These are phyloP conservation scores for Podospora pseudocomata DNA, from an alignment of 495 filamentous ascomycete genomes.

Conservation along the genomic window DNA sequence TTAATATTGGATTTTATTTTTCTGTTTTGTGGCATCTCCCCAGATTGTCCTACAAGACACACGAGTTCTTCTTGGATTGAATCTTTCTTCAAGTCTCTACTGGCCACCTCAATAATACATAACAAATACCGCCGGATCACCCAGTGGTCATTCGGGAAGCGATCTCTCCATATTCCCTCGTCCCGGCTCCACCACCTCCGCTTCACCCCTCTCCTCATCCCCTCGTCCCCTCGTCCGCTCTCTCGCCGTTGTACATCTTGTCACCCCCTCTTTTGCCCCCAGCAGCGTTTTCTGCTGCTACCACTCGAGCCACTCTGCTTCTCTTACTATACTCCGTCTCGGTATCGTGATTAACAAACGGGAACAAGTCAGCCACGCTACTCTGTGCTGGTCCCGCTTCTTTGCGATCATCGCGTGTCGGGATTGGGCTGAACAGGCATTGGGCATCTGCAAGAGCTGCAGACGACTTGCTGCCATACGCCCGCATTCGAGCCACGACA, in stretches of 20 bases:
- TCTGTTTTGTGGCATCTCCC: neutral
- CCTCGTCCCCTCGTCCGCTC: neutral
- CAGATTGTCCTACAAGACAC: neutral
- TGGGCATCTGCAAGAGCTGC: constrained; percentile 51
- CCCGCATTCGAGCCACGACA: constrained; percentile 63
- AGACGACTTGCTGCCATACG: constrained; percentile 46
- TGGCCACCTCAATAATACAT: neutral
- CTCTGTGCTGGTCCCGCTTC: constrained; percentile 14
- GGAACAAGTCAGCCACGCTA: constrained; percentile 26
- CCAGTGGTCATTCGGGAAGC: constrained; percentile 2
- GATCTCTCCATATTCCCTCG: constrained; percentile 10
- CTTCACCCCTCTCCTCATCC: constrained; percentile 6
- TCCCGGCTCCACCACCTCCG: constrained; percentile 12
- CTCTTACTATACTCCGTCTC: neutral
- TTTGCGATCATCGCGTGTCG: constrained; percentile 30
- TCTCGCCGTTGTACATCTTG: neutral
- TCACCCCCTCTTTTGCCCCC: constrained; percentile 5
- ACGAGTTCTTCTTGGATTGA: neutral
- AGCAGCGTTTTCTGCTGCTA: constrained; percentile 6
- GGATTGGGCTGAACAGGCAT: constrained; percentile 41
- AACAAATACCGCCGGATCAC: neutral
- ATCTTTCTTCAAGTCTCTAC: neutral
- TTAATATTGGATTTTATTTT: neutral
- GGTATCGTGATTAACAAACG: neutral
- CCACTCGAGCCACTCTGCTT: neutral